Evolutionary conservation across 2,329 filamentous ascomycete genomes (phyloP).

Genomic region (Fusarium sacchari): DNA sequence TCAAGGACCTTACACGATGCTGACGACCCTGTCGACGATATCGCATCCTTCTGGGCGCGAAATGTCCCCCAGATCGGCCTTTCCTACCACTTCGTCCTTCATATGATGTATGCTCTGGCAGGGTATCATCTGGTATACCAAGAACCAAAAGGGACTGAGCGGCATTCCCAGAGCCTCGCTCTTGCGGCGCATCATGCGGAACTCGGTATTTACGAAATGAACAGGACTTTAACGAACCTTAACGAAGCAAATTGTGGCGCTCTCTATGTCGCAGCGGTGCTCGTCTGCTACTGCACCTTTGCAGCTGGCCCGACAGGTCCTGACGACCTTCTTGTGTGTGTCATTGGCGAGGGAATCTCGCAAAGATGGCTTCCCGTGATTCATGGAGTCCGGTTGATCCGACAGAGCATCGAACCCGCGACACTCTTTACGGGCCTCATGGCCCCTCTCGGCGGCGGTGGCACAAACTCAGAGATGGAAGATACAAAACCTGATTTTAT

Average conservation of each 20-base stretch:
- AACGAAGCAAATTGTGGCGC: slow-evolving; percentile 45
- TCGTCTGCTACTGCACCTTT: slow-evolving; percentile 46
- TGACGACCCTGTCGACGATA: slow-evolving; percentile 26
- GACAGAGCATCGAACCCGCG: slow-evolving; percentile 41
- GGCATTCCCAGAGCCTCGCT: slow-evolving; percentile 25
- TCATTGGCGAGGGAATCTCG: slow-evolving; percentile 32
- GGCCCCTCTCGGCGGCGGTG: slow-evolving; percentile 34
- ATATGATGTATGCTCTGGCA: slow-evolving; percentile 43
- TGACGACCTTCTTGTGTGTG: slow-evolving; percentile 45
- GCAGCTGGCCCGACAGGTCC: slow-evolving; percentile 44
- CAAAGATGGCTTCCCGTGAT: slow-evolving; percentile 43
- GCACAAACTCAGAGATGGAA: slow-evolving; percentile 12
- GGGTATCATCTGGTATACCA: slow-evolving; percentile 42
- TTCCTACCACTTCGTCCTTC: slow-evolving; percentile 44
- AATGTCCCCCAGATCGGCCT: slow-evolving; percentile 45
- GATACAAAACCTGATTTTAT: slow-evolving; percentile 38
- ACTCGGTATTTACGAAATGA: slow-evolving; percentile 42
- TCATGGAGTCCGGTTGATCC: slow-evolving; percentile 41
- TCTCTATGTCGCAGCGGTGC: slow-evolving; percentile 42
- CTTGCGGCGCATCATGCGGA: slow-evolving; percentile 42
- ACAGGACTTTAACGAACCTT: slow-evolving; percentile 36
- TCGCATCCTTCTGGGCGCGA: slow-evolving; percentile 42
- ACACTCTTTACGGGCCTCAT: slow-evolving; percentile 44
- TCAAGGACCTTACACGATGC: slow-evolving; percentile 38
- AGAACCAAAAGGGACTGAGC: slow-evolving; percentile 33